Percentiles rank a stretch among this genome's conserved stretches.
phyloP scores from a whole-genome alignment of 352 stramenopile genomes.

The Globisporangium barbulae region DNA sequence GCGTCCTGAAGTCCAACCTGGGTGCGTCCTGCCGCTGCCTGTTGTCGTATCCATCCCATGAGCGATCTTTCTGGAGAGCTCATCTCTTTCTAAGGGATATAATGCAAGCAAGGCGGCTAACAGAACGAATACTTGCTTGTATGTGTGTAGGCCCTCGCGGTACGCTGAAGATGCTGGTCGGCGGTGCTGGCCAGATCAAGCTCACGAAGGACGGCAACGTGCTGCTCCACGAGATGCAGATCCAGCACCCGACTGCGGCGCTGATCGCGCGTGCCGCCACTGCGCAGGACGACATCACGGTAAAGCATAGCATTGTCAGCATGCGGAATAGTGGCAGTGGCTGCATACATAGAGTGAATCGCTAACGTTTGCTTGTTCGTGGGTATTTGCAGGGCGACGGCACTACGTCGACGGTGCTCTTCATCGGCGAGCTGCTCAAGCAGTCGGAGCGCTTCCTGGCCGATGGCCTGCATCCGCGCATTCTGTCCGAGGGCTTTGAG shows the following conservation, averaged over 20 bases:
- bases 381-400: constrained; percentile 86
- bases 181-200: constrained; percentile 99
- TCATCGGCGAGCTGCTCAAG: constrained; percentile 98
- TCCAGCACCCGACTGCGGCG: constrained; percentile 97
- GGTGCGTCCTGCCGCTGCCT: constrained; percentile 38
- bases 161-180: constrained; percentile 99
- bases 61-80: background rate
- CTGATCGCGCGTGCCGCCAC: constrained; percentile 98
- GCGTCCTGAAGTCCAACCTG: constrained; percentile 93
- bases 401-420: constrained; percentile 97
- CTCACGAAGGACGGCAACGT: constrained; percentile 99
- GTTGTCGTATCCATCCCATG: background rate
- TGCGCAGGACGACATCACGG: constrained; percentile 93
- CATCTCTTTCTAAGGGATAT: background rate
- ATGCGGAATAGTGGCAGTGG: background rate
- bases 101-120: background rate
- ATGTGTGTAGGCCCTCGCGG: constrained; percentile 89
- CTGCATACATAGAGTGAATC: background rate
- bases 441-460: constrained; percentile 95
- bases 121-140: constrained; percentile 2
- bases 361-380: background rate
- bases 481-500: constrained; percentile 98
- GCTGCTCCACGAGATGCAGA: constrained; percentile 99
- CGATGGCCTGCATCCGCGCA: constrained; percentile 96
- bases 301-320: constrained; percentile 7